phyloP scores from a whole-genome alignment of 2,329 filamentous ascomycete genomes.

The Microcera coccophila region DNA sequence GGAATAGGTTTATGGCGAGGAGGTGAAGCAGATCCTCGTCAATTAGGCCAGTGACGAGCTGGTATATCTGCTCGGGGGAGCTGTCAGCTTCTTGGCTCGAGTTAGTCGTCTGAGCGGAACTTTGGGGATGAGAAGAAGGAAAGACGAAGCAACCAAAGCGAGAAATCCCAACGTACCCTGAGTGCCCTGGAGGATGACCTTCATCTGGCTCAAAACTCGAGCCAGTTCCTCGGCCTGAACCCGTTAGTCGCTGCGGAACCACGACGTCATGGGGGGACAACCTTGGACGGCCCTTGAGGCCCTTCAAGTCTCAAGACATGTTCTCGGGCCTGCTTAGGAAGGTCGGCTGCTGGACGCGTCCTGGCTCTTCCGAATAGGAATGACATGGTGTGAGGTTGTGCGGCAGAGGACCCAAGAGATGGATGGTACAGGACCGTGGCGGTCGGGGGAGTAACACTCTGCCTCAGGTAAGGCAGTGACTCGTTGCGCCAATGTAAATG shows the following conservation, averaged over 20 bases:
- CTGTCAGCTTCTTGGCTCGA: slow-evolving; percentile 70
- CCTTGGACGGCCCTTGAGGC: slow-evolving; percentile 46
- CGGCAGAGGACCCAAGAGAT: neutral
- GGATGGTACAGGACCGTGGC: neutral
- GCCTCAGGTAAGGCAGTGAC: no score
- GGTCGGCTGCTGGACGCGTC: slow-evolving; percentile 49
- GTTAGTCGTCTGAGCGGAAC: slow-evolving; percentile 7
- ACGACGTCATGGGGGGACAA: slow-evolving; percentile 20
- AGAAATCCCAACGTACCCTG: slow-evolving; percentile 59
- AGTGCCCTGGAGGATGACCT: slow-evolving; percentile 86
- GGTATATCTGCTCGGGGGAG: slow-evolving; percentile 80
- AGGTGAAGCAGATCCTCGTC: slow-evolving; percentile 85
- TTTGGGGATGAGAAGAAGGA: neutral
- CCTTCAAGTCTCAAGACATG: slow-evolving; percentile 51
- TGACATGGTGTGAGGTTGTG: slow-evolving; percentile 38
- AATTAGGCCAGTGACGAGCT: slow-evolving; percentile 79
- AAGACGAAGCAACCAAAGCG: neutral
- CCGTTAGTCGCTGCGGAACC: neutral
- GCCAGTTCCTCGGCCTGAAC: slow-evolving; percentile 78
- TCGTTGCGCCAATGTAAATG: no score
- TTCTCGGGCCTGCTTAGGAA: slow-evolving; percentile 54
- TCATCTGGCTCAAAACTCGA: slow-evolving; percentile 85
- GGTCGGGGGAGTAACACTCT: neutral
- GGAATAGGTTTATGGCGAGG: slow-evolving; percentile 76
- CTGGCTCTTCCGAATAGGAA: slow-evolving; percentile 54